phyloP scores from a whole-genome alignment of 2,329 filamentous ascomycete species.

The Byssochlamys sp. region DNA sequence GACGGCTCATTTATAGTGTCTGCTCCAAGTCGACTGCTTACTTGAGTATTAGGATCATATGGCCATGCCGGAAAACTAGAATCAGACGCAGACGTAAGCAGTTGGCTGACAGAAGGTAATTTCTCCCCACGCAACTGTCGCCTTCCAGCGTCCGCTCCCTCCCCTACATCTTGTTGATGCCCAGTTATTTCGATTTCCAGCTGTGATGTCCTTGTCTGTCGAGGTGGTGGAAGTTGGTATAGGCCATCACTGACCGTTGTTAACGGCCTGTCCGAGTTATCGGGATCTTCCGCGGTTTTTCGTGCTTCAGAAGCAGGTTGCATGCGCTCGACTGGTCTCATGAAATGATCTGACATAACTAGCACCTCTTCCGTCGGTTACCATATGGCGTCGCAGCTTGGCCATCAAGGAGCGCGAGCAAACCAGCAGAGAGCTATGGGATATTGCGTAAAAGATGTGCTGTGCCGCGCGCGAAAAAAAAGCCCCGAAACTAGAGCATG shows the following conservation, averaged over 20 bases:
- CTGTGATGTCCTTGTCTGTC: constrained; percentile 21
- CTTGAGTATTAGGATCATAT: constrained; percentile 16
- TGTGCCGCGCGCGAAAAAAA: not conserved
- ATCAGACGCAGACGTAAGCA: constrained; percentile 25
- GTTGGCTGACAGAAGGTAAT: constrained; percentile 32
- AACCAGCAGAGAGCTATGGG: not conserved
- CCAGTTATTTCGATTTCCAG: constrained; percentile 27
- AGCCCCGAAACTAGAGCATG: not conserved
- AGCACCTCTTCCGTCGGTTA: constrained; percentile 4
- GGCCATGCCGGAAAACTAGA: constrained; percentile 19
- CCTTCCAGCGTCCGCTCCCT: constrained; percentile 10
- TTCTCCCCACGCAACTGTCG: constrained; percentile 16
- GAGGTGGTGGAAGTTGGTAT: constrained; percentile 34
- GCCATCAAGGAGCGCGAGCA: not conserved
- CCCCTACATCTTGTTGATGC: constrained; percentile 15
- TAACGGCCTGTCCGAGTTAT: constrained; percentile 22
- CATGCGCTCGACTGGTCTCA: constrained; percentile 33
- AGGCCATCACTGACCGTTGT: constrained; percentile 20
- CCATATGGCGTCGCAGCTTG: not conserved
- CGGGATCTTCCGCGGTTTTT: constrained; percentile 17
- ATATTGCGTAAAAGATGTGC: not conserved
- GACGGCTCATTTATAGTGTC: constrained; percentile 4
- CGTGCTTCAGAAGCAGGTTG: constrained; percentile 21
- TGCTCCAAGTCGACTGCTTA: constrained; percentile 8
- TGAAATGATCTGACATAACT: constrained; percentile 29